These are phyloP conservation scores for Coemansia sp. DNA, from an alignment of 192 early-diverging fungal genomes.

Conservation along the genomic window DNA sequence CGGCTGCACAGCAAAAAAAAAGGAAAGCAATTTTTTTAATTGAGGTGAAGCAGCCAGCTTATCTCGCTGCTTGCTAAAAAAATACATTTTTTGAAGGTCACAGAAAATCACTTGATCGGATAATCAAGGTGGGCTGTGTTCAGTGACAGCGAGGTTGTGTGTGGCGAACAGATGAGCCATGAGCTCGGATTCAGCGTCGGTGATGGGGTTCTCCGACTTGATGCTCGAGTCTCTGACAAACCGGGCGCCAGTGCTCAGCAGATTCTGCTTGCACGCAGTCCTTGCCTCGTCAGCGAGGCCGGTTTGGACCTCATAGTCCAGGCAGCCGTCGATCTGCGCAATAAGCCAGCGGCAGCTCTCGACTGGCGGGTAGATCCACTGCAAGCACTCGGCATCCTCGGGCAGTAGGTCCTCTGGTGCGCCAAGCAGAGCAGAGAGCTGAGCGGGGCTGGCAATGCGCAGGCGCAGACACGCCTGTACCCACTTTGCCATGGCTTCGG, in stretches of 20 bases:
- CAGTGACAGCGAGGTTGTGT: slow-evolving; percentile 6
- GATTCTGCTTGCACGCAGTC: slow-evolving; percentile 35
- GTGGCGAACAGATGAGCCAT: slow-evolving; percentile 40
- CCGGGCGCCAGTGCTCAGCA: slow-evolving; percentile 27
- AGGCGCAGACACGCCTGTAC: slow-evolving; percentile 16
- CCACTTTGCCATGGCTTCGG: slow-evolving; percentile 19
- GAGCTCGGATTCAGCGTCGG: slow-evolving; percentile 25
- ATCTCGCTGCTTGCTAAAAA: not conserved
- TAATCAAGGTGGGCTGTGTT: not conserved
- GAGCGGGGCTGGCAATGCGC: slow-evolving; percentile 14
- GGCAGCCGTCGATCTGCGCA: slow-evolving; percentile 37
- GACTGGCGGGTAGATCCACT: slow-evolving; percentile 40
- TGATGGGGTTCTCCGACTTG: not conserved
- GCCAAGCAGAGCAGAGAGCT: not conserved
- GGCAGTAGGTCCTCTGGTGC: not conserved
- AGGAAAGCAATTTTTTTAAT: not conserved
- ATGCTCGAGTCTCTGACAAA: slow-evolving; percentile 11
- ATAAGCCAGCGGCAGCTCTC: slow-evolving; percentile 34
- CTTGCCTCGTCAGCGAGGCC: slow-evolving; percentile 34
- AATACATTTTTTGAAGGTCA: not conserved
- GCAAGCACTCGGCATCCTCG: slow-evolving; percentile 16
- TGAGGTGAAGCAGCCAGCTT: too few species aligned
- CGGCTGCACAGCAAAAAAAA: not conserved
- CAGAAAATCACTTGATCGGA: not conserved
- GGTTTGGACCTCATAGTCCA: slow-evolving; percentile 32